A percentile compares a stretch with the other conserved stretches of the same genome.
These are phyloP conservation scores for Erysimum pusillum DNA, from an alignment of 441 rosid genomes.

Conservation along the genomic window DNA sequence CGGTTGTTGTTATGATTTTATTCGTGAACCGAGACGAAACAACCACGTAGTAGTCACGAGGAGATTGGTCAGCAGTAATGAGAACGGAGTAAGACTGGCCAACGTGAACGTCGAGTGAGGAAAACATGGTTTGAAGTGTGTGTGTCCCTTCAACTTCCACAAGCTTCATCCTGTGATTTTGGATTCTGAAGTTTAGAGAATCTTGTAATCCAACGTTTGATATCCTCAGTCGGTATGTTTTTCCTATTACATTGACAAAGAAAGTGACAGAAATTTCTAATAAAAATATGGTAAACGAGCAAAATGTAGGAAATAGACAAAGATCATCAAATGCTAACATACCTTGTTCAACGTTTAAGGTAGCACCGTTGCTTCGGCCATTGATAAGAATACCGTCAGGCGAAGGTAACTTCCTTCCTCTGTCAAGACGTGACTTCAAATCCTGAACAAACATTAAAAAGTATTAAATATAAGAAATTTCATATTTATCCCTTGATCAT, in stretches of 20 bases:
- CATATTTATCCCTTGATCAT: too few relatives aligned
- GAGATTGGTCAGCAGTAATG: slow-evolving; percentile 86
- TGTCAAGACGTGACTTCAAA: slow-evolving; percentile 63
- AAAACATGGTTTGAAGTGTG: slow-evolving; percentile 74
- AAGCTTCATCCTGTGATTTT: slow-evolving; percentile 78
- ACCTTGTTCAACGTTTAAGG: slow-evolving; percentile 77
- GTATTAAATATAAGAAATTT: too few relatives aligned
- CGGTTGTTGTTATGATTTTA: slow-evolving; percentile 65
- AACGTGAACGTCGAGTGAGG: slow-evolving; percentile 84
- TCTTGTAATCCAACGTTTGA: slow-evolving; percentile 87
- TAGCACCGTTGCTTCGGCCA: slow-evolving; percentile 80
- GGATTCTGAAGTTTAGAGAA: slow-evolving; percentile 86
- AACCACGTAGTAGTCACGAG: slow-evolving; percentile 82
- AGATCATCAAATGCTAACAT: slow-evolving; percentile 10
- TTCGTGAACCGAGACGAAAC: slow-evolving; percentile 83
- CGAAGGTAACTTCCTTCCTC: slow-evolving; percentile 66
- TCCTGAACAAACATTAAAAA: slow-evolving; percentile 46
- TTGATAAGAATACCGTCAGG: slow-evolving; percentile 92
- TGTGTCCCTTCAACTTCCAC: slow-evolving; percentile 98
- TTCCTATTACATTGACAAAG: slow-evolving; percentile 46
- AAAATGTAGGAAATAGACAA: not conserved
- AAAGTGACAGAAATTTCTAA: not conserved
- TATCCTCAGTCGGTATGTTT: slow-evolving; percentile 87
- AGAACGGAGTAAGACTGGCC: slow-evolving; percentile 91
- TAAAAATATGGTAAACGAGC: not conserved